phyloP scores from a whole-genome alignment of 139 green algal genomes.

The Closterium sp. region DNA sequence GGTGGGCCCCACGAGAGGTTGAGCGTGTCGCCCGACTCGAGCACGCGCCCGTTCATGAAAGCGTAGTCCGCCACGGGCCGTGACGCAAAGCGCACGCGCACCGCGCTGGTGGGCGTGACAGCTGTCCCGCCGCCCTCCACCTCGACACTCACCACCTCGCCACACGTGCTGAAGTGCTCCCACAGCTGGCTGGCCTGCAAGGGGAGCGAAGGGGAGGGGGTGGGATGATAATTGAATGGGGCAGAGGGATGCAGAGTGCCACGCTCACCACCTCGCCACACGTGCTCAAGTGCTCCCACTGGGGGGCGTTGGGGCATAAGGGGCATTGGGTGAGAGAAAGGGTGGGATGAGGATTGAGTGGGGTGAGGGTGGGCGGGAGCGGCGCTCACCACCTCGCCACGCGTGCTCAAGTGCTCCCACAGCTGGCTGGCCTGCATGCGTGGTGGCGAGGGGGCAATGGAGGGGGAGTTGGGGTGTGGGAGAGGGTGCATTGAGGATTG shows the following conservation, averaged over 20 bases:
- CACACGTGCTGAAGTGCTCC: constrained; percentile 33
- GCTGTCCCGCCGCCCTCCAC: neutral
- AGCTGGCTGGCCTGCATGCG: too few relatives aligned
- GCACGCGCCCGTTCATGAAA: constrained; percentile 26
- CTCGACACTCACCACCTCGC: constrained; percentile 30
- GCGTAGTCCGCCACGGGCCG: constrained; percentile 26
- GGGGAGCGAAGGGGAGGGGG: too few relatives aligned
- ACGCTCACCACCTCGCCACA: too few relatives aligned
- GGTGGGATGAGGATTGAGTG: neutral
- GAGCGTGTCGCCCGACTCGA: neutral
- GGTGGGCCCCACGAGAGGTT: constrained; percentile 33
- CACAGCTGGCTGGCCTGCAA: constrained; percentile 11
- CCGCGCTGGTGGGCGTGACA: neutral
- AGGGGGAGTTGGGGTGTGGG: neutral
- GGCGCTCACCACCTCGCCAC: too few relatives aligned
- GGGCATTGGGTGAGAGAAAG: neutral
- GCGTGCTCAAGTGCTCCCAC: too few relatives aligned
- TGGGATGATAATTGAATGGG: neutral
- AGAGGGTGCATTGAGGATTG: neutral
- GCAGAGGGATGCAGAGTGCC: neutral
- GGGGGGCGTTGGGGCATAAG: too few relatives aligned
- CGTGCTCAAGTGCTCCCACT: too few relatives aligned
- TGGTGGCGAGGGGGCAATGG: too few relatives aligned
- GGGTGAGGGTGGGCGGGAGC: too few relatives aligned
- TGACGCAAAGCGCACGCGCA: constrained; percentile 19